phyloP scores from a whole-genome alignment of 805 yeast genomes.

The Candida hungchunana region DNA sequence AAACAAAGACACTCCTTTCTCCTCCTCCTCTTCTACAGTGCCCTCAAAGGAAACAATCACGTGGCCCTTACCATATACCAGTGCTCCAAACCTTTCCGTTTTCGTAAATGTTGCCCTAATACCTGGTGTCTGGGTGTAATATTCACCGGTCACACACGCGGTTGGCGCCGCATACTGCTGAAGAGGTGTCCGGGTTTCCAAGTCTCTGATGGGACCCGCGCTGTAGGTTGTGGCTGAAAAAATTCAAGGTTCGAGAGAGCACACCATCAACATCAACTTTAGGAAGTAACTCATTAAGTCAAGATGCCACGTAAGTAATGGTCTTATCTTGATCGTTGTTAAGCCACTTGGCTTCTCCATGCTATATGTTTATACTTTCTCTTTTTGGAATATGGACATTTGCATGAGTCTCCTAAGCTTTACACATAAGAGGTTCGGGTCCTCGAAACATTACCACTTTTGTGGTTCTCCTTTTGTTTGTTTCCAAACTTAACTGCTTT shows the following conservation, averaged over 20 bases:
- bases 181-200: slow-evolving; percentile 2
- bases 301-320: slow-evolving; percentile 29
- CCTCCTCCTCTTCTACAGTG: no score
- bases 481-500: slow-evolving; percentile 11
- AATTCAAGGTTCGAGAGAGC: background rate
- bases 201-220: background rate
- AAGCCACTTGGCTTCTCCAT: slow-evolving; percentile 6
- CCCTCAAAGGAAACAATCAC: no score
- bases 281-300: slow-evolving; percentile 13
- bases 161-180: background rate
- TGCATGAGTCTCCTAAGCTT: slow-evolving; percentile 5
- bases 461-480: slow-evolving; percentile 5
- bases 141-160: background rate
- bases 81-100: no score
- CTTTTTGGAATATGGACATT: background rate
- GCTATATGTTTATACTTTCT: background rate
- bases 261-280: background rate
- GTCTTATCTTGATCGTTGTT: background rate
- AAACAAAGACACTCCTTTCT: no score
- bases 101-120: no score
- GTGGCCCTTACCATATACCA: no score
- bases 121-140: background rate
- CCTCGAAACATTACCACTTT: slow-evolving; percentile 39
- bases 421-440: slow-evolving; percentile 60
- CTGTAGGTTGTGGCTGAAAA: background rate